phyloP scores from a whole-genome alignment of 179 eudicot species.

The Sideroxylon spinosum region DNA sequence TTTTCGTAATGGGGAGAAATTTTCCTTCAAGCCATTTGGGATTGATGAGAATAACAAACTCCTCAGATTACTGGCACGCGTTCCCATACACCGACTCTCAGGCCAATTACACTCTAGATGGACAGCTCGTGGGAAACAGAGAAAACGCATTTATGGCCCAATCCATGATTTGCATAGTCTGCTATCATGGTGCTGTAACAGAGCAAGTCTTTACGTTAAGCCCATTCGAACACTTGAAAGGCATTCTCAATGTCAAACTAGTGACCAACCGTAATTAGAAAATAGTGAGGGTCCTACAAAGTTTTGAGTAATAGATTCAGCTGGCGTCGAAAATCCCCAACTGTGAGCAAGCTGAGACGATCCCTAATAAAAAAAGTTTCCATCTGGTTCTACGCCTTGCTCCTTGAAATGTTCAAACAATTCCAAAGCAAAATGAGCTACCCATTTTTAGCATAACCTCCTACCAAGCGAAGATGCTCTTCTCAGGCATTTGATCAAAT shows the following conservation, averaged over 20 bases:
- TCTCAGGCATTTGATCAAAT: conserved; percentile 32
- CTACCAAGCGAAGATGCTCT: conserved; percentile 33
- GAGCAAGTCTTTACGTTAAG: conserved; percentile 28
- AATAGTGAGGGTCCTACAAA: conserved; percentile 37
- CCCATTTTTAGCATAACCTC: conserved; percentile 37
- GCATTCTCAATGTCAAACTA: conserved; percentile 46
- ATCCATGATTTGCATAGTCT: conserved; percentile 36
- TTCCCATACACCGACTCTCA: too few species aligned
- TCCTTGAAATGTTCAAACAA: conserved; percentile 46
- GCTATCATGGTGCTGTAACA: conserved; percentile 36
- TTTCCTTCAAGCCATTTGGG: too few species aligned
- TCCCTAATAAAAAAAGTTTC: conserved; percentile 27
- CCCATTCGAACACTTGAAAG: conserved; percentile 41
- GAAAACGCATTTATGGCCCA: conserved; percentile 25
- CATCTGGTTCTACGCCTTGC: conserved; percentile 38
- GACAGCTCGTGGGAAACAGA: too few species aligned
- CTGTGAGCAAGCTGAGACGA: conserved; percentile 45
- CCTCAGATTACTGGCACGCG: too few species aligned
- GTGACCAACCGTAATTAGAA: conserved; percentile 46
- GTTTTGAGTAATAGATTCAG: conserved; percentile 41
- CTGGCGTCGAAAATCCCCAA: conserved; percentile 53
- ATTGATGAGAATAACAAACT: too few species aligned
- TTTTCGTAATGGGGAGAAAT: too few species aligned
- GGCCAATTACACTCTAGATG: too few species aligned
- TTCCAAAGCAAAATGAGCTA: conserved; percentile 38